Base-by-base conservation (phyloP, 1,139 yeast species). In the Fermentozyma sake region DNA sequence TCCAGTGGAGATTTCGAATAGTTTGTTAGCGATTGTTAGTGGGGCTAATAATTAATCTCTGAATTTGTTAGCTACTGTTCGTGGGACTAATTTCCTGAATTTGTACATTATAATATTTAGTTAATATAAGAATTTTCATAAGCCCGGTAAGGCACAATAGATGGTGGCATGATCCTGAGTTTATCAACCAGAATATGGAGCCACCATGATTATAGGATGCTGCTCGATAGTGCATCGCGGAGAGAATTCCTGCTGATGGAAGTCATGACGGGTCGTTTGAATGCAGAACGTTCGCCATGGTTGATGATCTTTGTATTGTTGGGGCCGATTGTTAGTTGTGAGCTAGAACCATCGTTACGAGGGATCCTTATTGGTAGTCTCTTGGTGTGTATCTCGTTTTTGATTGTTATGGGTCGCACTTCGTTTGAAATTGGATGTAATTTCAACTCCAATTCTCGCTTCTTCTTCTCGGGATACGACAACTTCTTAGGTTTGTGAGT, bases 301-400 rank as follows among this genome's bases (percentile, higher is more conserved):
- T 56, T 50, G 8, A 68, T 48, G 6, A 58, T 52, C 29, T 51
- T 58, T 4, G 70, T 61, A 12, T 69, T 65, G 35, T 71, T 67
- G 3, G 69, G 68, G 2, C 73, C 72, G n/a, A 74, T 59, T 2
- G 60, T 60, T 29, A 75, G 41, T 7, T 63, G 58, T 4, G 77
- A 67, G 34, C 61, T 68, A 4, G 66, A 47, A 0, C 72, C 71
- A 33, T 52, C 46, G 12, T 27, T 42, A 34, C 50, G 30, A 24
- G 50, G 46, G 7, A 37, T 40, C 12, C 47, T 27, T 8, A 40
- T 38, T 1, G 65, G 65, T 25, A 52, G 32, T 30, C 66, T 32
- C 36, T 58, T 56, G 6, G 40, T 25, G 21, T 50, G 60, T 4
- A 25, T 29, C 11, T 39, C 45, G 21, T 36, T 36, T 26, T 32